A percentile compares a stretch with the other conserved stretches of the same genome.
phyloP scores from a whole-genome alignment of 2,329 filamentous ascomycete species.

The Xylaria sp. region DNA sequence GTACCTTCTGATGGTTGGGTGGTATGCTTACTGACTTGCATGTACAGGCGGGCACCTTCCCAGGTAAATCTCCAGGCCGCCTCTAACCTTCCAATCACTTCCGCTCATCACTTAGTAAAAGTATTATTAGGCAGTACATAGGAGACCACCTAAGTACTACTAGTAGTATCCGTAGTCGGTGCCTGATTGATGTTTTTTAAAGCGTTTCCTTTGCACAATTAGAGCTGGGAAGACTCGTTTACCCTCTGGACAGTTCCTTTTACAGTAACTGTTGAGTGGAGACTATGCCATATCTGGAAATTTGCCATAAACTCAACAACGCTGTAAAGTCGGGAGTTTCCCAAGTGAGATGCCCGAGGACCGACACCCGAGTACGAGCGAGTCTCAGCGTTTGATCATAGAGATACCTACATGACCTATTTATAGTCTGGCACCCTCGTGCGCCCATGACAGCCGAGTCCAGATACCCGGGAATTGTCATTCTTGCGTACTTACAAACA shows the following conservation, averaged over 20 bases:
- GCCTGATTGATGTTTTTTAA: too few species aligned
- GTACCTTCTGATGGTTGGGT: neutral
- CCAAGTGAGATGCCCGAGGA: conserved; percentile 23
- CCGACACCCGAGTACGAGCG: conserved; percentile 3
- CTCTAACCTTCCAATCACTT: too few species aligned
- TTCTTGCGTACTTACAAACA: neutral
- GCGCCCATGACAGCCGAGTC: neutral
- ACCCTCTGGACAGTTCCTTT: neutral
- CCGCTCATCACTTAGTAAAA: too few species aligned
- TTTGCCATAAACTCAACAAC: neutral
- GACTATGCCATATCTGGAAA: neutral
- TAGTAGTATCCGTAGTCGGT: too few species aligned
- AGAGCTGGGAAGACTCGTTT: neutral
- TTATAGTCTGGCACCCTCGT: neutral
- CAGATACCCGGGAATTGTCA: neutral
- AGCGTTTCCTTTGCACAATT: too few species aligned
- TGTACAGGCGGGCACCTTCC: too few species aligned
- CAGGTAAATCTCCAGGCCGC: too few species aligned
- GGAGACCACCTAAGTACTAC: too few species aligned
- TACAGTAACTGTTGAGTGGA: neutral
- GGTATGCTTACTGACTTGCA: too few species aligned
- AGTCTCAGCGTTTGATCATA: too few species aligned
- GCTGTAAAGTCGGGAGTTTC: conserved; percentile 19
- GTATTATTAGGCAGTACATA: too few species aligned
- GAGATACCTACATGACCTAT: too few species aligned